A percentile compares a stretch with the other conserved stretches of the same genome.
These are phyloP conservation scores for Ophiostoma triangulosporum DNA, from an alignment of 2,329 filamentous ascomycete genomes.

Conservation along the genomic window DNA sequence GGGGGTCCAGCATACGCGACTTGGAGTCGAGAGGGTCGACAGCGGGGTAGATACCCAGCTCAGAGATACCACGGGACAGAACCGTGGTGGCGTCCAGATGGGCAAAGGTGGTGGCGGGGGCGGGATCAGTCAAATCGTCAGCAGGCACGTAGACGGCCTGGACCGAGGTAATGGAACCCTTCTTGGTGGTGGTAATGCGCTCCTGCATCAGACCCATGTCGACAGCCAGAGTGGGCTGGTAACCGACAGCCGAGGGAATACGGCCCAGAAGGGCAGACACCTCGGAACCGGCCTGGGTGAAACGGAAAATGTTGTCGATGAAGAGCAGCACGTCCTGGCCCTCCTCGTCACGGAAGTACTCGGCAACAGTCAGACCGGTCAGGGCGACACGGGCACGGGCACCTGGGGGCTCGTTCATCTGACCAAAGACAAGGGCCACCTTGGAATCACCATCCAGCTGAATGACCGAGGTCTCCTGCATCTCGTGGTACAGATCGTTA, in stretches of 20 bases:
- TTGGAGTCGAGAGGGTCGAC: constrained; percentile 99
- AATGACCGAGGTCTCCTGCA: constrained; percentile 99
- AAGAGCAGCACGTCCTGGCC: constrained; percentile 98
- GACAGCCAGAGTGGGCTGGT: constrained; percentile 95
- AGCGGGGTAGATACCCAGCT: constrained; percentile 99
- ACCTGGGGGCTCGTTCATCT: constrained; percentile 99
- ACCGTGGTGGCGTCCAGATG: constrained; percentile 99
- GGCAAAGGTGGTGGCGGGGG: constrained; percentile 97
- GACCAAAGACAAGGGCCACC: constrained; percentile 98
- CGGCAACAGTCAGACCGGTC: constrained; percentile 69
- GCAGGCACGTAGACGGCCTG: constrained; percentile 99
- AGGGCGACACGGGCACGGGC: constrained; percentile 99
- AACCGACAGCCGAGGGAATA: constrained; percentile 99
- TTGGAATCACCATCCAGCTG: constrained; percentile 98
- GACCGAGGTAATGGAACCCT: constrained; percentile 99
- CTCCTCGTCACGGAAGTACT: constrained; percentile 65
- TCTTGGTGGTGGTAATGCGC: constrained; percentile 98
- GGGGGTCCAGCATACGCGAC: constrained; percentile 98
- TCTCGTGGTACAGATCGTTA: constrained; percentile 99
- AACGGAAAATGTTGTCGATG: constrained; percentile 99
- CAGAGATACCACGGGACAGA: constrained; percentile 99
- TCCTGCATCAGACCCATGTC: constrained; percentile 99
- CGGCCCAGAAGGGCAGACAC: constrained; percentile 98
- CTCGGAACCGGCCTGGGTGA: constrained; percentile 99
- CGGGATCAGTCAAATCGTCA: constrained; percentile 99